Evolutionary conservation across 345 rosid species (phyloP), one percentile per base, ranked within the genome.

Genomic region (Sonneratia caseolaris): DNA sequence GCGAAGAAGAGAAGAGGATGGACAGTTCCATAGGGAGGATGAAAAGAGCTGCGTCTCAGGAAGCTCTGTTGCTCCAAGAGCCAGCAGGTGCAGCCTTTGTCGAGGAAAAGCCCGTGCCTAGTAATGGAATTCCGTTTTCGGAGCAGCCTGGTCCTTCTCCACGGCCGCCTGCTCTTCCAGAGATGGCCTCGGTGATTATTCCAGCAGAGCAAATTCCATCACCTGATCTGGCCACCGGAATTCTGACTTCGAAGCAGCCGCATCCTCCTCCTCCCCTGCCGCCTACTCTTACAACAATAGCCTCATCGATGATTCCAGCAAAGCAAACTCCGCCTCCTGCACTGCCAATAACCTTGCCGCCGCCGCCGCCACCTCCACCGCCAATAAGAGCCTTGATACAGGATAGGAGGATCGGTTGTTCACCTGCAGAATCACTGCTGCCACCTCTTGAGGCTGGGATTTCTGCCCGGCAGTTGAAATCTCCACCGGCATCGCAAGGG

Each of bases 401-500:
- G 1, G 5, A 14, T 15, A 74, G 59, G 51, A 70, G 64, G 38
- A 24, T 1, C 27, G 36, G 27, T 72, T 72, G 9, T 48, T 64
- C 40, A 45, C 71, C 61, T 0, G 32, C 32, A 27, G 32, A 27
- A 1, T 27, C 32, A 27, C 32, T 27, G 32, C 32, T 27, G 32
- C 32, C 32, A 27, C 37, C 72, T 14, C 16, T 36, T 15, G 16
- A 71, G 8, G 42, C 69, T 49, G 70, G 73, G 48, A 36, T 75
- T 43, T 47, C 43, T 11, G 66, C 66, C 62, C 76, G 82, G 65
- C 48, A 78, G 19, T 3, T 35, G 14, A 79, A 79, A 70, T 81
- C 84, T 42, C 82, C 85, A 51, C 68, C 80, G 37, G 79, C 59
- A 13, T 83, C 80, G 18, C 81, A 68, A 73, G 74, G 77, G 67